Evolutionary conservation across 2,329 filamentous ascomycete species (phyloP).

Genomic region (Verticillium dahliae): DNA sequence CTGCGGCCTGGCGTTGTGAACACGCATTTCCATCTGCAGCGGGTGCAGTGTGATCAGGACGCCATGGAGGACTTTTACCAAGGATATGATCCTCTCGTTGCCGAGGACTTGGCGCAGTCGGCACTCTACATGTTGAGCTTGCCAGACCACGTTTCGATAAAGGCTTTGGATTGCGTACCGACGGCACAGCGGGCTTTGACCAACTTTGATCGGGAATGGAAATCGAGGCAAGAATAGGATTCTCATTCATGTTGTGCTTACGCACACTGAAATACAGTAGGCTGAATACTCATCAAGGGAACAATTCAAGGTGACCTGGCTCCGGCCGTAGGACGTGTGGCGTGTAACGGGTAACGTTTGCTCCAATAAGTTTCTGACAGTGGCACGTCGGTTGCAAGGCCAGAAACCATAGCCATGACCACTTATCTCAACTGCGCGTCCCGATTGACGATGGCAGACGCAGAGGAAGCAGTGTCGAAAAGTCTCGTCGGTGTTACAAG

Average conservation of each 20-base stretch:
- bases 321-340: too few relatives aligned
- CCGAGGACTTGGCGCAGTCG: constrained; percentile 34
- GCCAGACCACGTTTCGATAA: constrained; percentile 27
- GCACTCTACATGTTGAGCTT: constrained; percentile 34
- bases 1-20: constrained; percentile 39
- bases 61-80: constrained; percentile 29
- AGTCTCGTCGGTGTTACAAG: too few relatives aligned
- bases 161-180: constrained; percentile 39
- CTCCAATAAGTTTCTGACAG: too few relatives aligned
- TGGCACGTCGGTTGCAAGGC: too few relatives aligned
- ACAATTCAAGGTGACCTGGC: too few relatives aligned
- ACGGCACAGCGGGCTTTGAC: constrained; percentile 13
- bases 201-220: not conserved
- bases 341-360: too few relatives aligned
- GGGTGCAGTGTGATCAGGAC: constrained; percentile 34
- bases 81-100: constrained; percentile 23
- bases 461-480: not conserved
- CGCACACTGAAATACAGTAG: too few relatives aligned
- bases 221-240: not conserved
- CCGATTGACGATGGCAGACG: not conserved
- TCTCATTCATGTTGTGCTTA: not conserved
- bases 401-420: too few relatives aligned
- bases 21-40: constrained; percentile 38
- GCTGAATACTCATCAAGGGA: too few relatives aligned
- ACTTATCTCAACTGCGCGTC: too few relatives aligned